Conservation (phyloP, 2,329 filamentous ascomycete species). For the Hansfordia pulvinata region DNA sequence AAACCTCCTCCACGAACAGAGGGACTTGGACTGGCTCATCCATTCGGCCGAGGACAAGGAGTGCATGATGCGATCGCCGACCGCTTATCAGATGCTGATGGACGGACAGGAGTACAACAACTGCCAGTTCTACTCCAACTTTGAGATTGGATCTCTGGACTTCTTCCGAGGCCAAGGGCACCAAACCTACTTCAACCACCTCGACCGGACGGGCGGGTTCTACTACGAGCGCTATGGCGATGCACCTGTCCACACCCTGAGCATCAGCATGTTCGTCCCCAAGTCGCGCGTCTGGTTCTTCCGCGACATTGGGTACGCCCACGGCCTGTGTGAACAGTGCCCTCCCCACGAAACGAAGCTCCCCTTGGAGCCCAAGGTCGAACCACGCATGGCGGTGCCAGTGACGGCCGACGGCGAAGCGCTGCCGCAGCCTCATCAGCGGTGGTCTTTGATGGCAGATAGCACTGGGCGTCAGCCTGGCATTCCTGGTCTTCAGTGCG, state of each 20-base stretch:
- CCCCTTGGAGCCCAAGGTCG: constrained; percentile 5
- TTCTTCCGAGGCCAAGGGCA: constrained; percentile 36
- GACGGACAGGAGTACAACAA: constrained; percentile 29
- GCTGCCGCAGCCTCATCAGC: constrained; percentile 24
- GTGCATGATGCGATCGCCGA: constrained; percentile 3
- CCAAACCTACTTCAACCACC: constrained; percentile 30
- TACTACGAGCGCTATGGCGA: constrained; percentile 32
- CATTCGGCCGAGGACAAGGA: constrained; percentile 11
- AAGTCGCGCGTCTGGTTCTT: constrained; percentile 37
- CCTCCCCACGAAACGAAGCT: constrained; percentile 13
- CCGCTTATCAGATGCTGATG: no score
- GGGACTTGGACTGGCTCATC: constrained; percentile 34
- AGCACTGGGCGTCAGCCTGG: constrained; percentile 23
- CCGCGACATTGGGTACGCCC: constrained; percentile 28
- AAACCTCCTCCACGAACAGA: constrained; percentile 29
- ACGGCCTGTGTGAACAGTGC: constrained; percentile 27
- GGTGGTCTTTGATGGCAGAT: constrained; percentile 18
- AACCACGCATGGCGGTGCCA: no score
- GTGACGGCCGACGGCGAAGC: constrained; percentile 5
- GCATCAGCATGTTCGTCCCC: constrained; percentile 37
- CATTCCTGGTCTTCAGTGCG: constrained; percentile 18
- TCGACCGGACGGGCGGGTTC: constrained; percentile 33
- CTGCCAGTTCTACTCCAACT: constrained; percentile 36
- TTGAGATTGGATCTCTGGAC: constrained; percentile 36
- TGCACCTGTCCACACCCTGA: constrained; percentile 38